phyloP scores from a whole-genome alignment of 208 protist species.

The Acanthamoeba castellanii region DNA sequence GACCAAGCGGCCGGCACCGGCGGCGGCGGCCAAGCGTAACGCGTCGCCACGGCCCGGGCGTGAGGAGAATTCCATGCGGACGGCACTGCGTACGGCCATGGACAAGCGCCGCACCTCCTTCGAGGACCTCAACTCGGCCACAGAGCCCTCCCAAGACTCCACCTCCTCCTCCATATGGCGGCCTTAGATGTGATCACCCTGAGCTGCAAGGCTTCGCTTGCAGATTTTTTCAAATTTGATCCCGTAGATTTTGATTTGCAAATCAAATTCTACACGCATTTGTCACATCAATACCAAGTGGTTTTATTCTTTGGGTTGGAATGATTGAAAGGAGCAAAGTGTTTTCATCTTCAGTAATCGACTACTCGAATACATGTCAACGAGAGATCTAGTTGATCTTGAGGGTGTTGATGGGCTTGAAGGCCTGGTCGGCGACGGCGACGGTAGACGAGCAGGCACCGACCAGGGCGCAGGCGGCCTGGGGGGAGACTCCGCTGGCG shows the following conservation, averaged over 20 bases:
- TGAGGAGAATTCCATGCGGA: not conserved
- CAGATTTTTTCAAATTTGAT: too few relatives aligned
- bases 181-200: too few relatives aligned
- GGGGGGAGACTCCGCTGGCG: not conserved
- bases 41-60: not conserved
- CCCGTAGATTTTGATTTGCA: too few relatives aligned
- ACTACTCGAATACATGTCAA: not conserved
- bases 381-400: not conserved
- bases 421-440: too few relatives aligned
- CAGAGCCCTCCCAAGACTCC: not conserved
- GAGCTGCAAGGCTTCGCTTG: too few relatives aligned
- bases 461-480: not conserved
- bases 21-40: not conserved
- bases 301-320: too few relatives aligned
- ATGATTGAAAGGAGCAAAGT: too few relatives aligned
- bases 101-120: slow-evolving; percentile 24
- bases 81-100: not conserved
- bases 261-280: too few relatives aligned
- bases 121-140: not conserved
- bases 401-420: not conserved
- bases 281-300: too few relatives aligned
- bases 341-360: too few relatives aligned
- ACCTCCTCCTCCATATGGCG: not conserved
- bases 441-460: not conserved
- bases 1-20: not conserved